These are phyloP conservation scores for Mrakia gelida DNA, from an alignment of 768 basidiomycete species.

Conservation along the genomic window DNA sequence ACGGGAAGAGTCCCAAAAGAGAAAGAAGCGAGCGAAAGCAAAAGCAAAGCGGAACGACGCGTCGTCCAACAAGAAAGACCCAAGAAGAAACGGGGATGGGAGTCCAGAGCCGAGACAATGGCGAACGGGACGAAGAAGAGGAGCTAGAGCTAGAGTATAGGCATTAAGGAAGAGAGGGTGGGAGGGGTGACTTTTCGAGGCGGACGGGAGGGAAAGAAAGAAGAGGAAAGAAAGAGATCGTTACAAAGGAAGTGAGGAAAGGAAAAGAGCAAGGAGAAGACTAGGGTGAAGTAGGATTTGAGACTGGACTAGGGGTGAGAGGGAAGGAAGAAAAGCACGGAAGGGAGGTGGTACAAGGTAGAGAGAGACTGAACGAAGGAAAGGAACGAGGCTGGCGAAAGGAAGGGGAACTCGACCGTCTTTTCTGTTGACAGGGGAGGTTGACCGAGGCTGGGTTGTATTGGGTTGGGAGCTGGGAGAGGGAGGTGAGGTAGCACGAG, in stretches of 20 bases:
- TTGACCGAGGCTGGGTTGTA: not conserved
- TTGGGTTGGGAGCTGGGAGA: not conserved
- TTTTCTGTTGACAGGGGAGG: not conserved
- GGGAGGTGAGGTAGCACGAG: no score
- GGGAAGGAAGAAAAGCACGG: slow-evolving; percentile 29
- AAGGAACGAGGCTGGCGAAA: not conserved
- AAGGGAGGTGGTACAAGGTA: not conserved
- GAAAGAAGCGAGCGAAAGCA: no score
- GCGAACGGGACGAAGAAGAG: no score
- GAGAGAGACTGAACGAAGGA: no score
- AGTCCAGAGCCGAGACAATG: no score
- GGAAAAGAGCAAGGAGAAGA: slow-evolving; percentile 8
- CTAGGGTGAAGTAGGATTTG: slow-evolving; percentile 13
- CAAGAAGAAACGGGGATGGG: no score
- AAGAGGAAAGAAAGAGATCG: slow-evolving; percentile 3
- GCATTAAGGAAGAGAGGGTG: no score
- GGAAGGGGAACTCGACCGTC: not conserved
- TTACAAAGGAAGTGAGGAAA: not conserved
- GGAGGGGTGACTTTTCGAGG: no score
- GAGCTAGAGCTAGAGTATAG: no score
- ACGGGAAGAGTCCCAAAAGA: no score
- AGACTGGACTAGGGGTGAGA: slow-evolving; percentile 16
- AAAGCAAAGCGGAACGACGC: no score
- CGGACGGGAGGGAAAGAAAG: not conserved
- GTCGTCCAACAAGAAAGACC: no score